phyloP scores from a whole-genome alignment of 805 yeast genomes.

The Candida hispaniensis region DNA sequence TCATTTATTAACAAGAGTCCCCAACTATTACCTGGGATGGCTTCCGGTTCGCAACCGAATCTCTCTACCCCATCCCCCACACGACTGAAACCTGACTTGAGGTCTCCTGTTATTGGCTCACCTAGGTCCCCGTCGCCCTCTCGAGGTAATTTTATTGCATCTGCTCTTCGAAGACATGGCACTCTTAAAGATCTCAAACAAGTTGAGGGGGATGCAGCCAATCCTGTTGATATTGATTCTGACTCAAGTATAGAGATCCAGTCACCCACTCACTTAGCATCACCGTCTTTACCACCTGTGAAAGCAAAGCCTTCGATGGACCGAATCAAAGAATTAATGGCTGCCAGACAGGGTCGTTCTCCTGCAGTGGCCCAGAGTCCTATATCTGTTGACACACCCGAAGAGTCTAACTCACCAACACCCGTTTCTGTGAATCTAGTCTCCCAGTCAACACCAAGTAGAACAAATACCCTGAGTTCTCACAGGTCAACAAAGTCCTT shows the following conservation, averaged over 20 bases:
- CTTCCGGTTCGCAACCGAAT: no score
- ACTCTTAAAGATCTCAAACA: constrained; percentile 16
- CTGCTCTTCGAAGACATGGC: constrained; percentile 25
- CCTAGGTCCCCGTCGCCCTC: constrained; percentile 20
- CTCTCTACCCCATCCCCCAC: no score
- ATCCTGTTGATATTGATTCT: constrained; percentile 2
- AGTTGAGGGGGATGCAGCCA: neutral
- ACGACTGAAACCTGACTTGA: no score
- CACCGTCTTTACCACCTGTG: constrained; percentile 6
- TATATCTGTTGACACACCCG: neutral
- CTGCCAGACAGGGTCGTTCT: no score
- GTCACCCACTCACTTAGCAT: neutral
- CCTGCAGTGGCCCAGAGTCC: no score
- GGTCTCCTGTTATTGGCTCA: no score
- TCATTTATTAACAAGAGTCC: no score
- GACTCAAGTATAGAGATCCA: constrained; percentile 12
- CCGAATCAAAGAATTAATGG: constrained; percentile 11
- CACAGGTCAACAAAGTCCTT: constrained; percentile 8
- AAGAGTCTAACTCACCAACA: constrained; percentile 1
- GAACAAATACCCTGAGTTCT: no score
- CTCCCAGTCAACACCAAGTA: neutral
- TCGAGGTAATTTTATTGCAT: constrained; percentile 23
- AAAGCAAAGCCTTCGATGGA: constrained; percentile 12
- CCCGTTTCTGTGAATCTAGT: no score
- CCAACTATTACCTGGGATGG: no score